Evolutionary conservation across 441 rosid genomes (phyloP).

Genomic region (Croton setiger): DNA sequence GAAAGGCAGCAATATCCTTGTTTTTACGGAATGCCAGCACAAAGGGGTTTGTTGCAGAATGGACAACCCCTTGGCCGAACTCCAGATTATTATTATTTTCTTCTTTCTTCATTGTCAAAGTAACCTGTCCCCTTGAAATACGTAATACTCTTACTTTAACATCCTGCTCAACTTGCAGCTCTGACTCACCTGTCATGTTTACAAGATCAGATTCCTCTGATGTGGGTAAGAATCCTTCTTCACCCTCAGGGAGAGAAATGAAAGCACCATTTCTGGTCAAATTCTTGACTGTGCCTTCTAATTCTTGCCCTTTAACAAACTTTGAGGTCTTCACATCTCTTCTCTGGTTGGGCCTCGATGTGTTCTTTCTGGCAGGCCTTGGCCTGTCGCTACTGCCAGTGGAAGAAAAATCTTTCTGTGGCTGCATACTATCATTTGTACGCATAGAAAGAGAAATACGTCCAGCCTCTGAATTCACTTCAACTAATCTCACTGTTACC

Average conservation of each 20-base stretch:
- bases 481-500: constrained; percentile 74
- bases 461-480: constrained; percentile 65
- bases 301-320: constrained; percentile 73
- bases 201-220: constrained; percentile 69
- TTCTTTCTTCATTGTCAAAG: constrained; percentile 83
- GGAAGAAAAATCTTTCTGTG: constrained; percentile 36
- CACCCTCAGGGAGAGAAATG: constrained; percentile 85
- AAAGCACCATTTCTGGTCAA: constrained; percentile 77
- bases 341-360: constrained; percentile 45
- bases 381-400: constrained; percentile 45
- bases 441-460: constrained; percentile 91
- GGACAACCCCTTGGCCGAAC: constrained; percentile 49
- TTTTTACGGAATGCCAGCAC: constrained; percentile 70
- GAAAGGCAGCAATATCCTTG: constrained; percentile 64
- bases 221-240: constrained; percentile 84
- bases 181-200: constrained; percentile 60
- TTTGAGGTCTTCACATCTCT: constrained; percentile 48
- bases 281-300: constrained; percentile 80
- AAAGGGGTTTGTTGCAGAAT: constrained; percentile 75
- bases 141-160: constrained; percentile 69
- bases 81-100: constrained; percentile 36
- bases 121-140: constrained; percentile 62
- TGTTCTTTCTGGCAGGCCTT: constrained; percentile 47
- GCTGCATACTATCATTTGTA: constrained; percentile 44
- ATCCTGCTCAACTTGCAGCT: constrained; percentile 68